phyloP scores from a whole-genome alignment of 2,329 filamentous ascomycete genomes.

The Fusarium mangiferae region DNA sequence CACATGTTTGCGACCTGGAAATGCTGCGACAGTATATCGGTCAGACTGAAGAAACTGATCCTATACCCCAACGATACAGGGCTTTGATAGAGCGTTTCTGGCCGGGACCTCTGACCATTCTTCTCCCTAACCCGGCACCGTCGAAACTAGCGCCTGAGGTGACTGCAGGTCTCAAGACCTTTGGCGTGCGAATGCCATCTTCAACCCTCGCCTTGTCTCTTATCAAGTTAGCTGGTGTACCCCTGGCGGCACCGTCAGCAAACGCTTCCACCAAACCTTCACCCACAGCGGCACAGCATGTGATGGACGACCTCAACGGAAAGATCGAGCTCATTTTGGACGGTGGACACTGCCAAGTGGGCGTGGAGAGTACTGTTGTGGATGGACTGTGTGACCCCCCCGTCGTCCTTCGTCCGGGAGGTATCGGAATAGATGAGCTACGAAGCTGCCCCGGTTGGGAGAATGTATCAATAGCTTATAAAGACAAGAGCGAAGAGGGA shows the following conservation, averaged over 20 bases:
- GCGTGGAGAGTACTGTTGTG: conserved; percentile 96
- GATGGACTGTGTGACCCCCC: conserved; percentile 88
- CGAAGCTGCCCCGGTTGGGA: conserved; percentile 83
- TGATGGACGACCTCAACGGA: conserved; percentile 83
- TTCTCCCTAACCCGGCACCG: conserved; percentile 78
- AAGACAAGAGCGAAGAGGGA: conserved; percentile 75
- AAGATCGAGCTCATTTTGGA: conserved; percentile 89
- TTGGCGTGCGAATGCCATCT: conserved; percentile 90
- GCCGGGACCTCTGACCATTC: conserved; percentile 93
- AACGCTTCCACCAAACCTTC: conserved; percentile 95
- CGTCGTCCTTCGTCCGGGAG: conserved; percentile 84
- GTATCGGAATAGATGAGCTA: conserved; percentile 84
- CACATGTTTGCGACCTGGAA: conserved; percentile 84
- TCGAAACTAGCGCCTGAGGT: conserved; percentile 88
- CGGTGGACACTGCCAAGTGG: conserved; percentile 85
- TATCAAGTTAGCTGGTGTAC: conserved; percentile 80
- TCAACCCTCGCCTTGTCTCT: conserved; percentile 86
- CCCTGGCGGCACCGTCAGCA: conserved; percentile 90
- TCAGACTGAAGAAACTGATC: conserved; percentile 41
- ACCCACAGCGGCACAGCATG: conserved; percentile 90
- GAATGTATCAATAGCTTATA: conserved; percentile 79
- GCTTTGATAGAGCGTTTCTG: conserved; percentile 86
- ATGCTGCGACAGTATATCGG: conserved; percentile 76
- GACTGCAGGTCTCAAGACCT: conserved; percentile 84
- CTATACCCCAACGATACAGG: conserved; percentile 79